A percentile compares a stretch with the other conserved stretches of the same genome.
phyloP scores from a whole-genome alignment of 2,329 filamentous ascomycete genomes.

The Alternaria sp. region DNA sequence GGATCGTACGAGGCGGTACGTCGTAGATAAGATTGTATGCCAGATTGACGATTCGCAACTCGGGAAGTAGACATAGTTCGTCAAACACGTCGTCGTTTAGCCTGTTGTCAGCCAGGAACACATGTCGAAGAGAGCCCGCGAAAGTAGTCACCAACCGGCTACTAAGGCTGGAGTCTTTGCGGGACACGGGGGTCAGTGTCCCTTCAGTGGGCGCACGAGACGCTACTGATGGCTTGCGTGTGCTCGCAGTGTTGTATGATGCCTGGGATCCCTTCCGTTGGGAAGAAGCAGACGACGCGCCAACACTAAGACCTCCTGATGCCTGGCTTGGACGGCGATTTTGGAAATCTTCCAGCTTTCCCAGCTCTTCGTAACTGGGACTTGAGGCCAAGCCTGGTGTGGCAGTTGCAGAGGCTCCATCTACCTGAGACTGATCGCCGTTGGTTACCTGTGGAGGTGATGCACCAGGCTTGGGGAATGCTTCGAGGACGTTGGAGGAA shows the following conservation, averaged over 20 bases:
- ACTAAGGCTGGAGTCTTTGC: conserved; percentile 91
- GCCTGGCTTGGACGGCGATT: conserved; percentile 83
- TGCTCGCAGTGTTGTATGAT: conserved; percentile 69
- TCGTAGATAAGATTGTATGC: conserved; percentile 96
- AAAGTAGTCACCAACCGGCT: conserved; percentile 86
- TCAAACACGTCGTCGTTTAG: conserved; percentile 96
- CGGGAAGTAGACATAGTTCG: conserved; percentile 81
- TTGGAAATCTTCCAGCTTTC: conserved; percentile 68
- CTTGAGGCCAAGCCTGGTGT: conserved; percentile 58
- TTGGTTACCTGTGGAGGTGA: conserved; percentile 65
- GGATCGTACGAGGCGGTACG: conserved; percentile 86
- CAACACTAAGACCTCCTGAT: conserved; percentile 76
- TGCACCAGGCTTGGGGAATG: conserved; percentile 85
- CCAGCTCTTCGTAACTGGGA: conserved; percentile 82
- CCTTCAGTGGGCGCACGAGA: conserved; percentile 71
- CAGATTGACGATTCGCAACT: conserved; percentile 88
- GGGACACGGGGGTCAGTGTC: conserved; percentile 65
- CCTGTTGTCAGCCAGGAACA: conserved; percentile 92
- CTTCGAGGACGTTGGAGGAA: conserved; percentile 90
- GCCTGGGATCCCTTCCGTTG: conserved; percentile 84
- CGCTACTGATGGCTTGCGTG: conserved; percentile 81
- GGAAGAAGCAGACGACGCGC: conserved; percentile 72
- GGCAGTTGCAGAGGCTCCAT: conserved; percentile 57
- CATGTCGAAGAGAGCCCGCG: conserved; percentile 80
- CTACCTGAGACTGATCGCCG: conserved; percentile 42